Evolutionary conservation across 2,329 filamentous ascomycete species (phyloP).

Genomic region (Curvularia sp.): DNA sequence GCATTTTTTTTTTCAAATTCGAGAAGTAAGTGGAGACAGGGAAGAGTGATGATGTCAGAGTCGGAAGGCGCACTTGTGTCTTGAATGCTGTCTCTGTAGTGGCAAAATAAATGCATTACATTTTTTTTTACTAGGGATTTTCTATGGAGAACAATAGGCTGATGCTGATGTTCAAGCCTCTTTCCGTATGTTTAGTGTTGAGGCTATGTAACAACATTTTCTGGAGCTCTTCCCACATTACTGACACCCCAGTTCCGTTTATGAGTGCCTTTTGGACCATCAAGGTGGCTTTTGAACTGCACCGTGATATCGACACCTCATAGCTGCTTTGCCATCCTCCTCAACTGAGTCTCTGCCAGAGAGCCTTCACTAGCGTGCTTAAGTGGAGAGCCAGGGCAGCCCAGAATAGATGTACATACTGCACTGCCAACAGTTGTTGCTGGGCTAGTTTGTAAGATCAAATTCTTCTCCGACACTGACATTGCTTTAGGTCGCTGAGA

Average conservation of each 20-base stretch:
- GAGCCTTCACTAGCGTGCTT: neutral
- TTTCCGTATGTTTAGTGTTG: neutral
- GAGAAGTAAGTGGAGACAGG: neutral
- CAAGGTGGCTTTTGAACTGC: neutral
- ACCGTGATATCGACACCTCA: neutral
- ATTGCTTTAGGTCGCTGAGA: neutral
- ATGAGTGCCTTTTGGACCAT: neutral
- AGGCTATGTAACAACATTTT: neutral
- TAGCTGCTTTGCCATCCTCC: neutral
- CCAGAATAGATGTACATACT: neutral
- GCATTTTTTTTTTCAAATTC: neutral
- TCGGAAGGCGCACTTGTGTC: neutral
- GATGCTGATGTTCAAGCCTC: neutral
- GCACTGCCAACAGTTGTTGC: neutral
- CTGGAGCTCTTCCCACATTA: neutral
- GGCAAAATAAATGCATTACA: neutral
- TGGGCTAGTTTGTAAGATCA: constrained; percentile 5
- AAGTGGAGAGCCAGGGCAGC: neutral
- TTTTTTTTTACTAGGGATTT: neutral
- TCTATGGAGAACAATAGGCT: neutral
- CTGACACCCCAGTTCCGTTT: neutral
- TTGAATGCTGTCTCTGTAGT: neutral
- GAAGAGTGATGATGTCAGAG: neutral
- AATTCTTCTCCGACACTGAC: constrained; percentile 5
- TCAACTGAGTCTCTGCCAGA: neutral